Conservation (phyloP, 805 yeast genomes). For the Teunomyces panamensis region DNA sequence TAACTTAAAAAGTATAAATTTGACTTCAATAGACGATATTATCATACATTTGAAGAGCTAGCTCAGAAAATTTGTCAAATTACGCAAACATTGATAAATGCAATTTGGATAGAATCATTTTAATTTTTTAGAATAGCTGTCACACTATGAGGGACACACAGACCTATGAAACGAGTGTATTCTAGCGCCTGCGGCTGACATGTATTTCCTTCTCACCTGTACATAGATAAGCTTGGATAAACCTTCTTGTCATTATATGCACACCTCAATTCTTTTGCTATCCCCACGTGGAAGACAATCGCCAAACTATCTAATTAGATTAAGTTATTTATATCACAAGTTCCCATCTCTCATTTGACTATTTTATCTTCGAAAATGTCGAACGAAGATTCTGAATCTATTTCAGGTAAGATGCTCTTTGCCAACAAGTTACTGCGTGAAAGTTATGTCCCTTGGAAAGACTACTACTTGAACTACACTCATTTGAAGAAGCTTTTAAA, state of each 20-base stretch:
- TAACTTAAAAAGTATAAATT: not conserved
- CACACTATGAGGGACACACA: too few relatives aligned
- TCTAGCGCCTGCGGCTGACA: not conserved
- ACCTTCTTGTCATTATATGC: not conserved
- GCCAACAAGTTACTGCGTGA: slow-evolving; percentile 82
- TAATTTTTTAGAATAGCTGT: too few relatives aligned
- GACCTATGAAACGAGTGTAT: too few relatives aligned
- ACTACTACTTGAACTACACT: slow-evolving; percentile 65
- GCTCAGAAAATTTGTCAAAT: not conserved
- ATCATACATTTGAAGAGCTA: not conserved
- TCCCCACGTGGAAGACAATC: slow-evolving; percentile 4
- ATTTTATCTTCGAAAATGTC: not conserved
- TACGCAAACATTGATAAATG: too few relatives aligned
- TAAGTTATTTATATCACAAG: slow-evolving; percentile 1
- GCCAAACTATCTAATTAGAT: not conserved
- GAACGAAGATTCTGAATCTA: slow-evolving; percentile 6
- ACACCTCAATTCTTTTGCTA: not conserved
- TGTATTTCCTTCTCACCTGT: not conserved
- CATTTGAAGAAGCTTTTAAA: slow-evolving; percentile 63
- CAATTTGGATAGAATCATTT: too few relatives aligned
- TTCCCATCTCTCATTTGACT: not conserved
- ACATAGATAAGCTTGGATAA: not conserved
- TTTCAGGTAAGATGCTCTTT: slow-evolving; percentile 61
- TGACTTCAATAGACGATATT: not conserved
- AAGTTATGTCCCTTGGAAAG: slow-evolving; percentile 85